phyloP scores from a whole-genome alignment of 192 early-diverging fungal species.

The Paraglomus occultum region DNA sequence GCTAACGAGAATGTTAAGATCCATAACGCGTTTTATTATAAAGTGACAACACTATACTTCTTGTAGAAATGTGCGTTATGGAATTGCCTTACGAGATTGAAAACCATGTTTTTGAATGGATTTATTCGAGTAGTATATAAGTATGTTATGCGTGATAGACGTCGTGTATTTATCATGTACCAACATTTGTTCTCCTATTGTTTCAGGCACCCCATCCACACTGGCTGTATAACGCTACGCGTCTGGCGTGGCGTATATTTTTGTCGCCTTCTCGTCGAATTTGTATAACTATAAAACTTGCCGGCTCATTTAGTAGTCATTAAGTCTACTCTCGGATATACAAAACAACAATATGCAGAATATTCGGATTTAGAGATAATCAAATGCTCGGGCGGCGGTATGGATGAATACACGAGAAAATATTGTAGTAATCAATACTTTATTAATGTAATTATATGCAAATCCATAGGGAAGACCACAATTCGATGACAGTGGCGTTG shows the following conservation, averaged over 20 bases:
- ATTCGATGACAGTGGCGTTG: constrained; percentile 60
- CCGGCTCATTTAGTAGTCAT: constrained; percentile 76
- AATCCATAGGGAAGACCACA: constrained; percentile 48
- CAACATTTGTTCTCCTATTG: not conserved
- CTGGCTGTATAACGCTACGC: constrained; percentile 48
- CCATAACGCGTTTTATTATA: not conserved
- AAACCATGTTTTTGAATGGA: constrained; percentile 51
- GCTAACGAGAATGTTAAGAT: not conserved
- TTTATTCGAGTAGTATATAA: constrained; percentile 57
- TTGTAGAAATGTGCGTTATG: constrained; percentile 35
- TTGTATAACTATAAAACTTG: constrained; percentile 38
- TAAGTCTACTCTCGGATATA: constrained; percentile 62
- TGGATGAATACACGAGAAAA: not conserved
- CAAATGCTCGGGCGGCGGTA: constrained; percentile 80
- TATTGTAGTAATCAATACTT: too few relatives aligned
- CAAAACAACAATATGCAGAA: constrained; percentile 41
- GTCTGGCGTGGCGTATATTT: not conserved
- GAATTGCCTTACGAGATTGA: constrained; percentile 53
- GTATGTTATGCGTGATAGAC: constrained; percentile 24
- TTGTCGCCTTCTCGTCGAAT: not conserved
- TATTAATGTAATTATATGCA: too few relatives aligned
- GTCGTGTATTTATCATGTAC: not conserved
- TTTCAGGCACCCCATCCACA: constrained; percentile 65
- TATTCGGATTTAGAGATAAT: constrained; percentile 68
- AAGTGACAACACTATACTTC: not conserved